Evolutionary conservation across 2,329 filamentous ascomycete species (phyloP), one percentile per base, ranked within the genome.

Genomic region (Phaeosphaeria sp.): DNA sequence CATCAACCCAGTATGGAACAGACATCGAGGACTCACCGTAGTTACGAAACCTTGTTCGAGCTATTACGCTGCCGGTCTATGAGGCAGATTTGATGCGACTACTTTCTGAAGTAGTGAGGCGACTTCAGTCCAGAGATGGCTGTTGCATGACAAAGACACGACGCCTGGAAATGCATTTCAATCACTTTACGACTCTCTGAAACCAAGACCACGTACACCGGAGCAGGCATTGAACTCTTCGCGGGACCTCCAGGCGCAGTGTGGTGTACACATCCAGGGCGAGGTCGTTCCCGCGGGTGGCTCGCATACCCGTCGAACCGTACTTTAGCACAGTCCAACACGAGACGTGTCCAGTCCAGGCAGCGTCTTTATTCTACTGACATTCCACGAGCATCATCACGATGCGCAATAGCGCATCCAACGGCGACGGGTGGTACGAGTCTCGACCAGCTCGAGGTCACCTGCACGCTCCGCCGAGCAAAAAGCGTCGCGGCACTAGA

Each of bases 361-460:
- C 36, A 39, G 36, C n/a, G n/a, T 39, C 15, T 39, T 15, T 17
- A n/a, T 39, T 39, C 36, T 39, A 15, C 36, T 39, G 15, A 39
- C 36, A 39, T 39, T 39, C 36, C 36, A 7, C n/a, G 23, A 58
- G 49, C 18, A 46, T 58, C 18, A 46, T 58, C 53, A 65, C 58
- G 56, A 65, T 57, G 54, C 51, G 55, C 25, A 18, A 42, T 30
- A 51, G 50, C 59, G 56, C 33, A 44, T 46, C 39, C 48, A n/a
- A n/a, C 36, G 15, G n/a, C 48, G 47, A 52, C 23, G 27, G 33
- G 46, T 59, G 44, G 55, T 56, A 48, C 56, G 52, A 60, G 62
- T 64, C 64, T 69, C 67, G 64, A 62, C 62, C 60, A 39, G 20
- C 27, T 50, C 43, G 15, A 51, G 56, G 54, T 64, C 65, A 67